Base-by-base conservation (phyloP, 2,329 filamentous ascomycete species). In the Berkeleyomyces rouxiae region DNA sequence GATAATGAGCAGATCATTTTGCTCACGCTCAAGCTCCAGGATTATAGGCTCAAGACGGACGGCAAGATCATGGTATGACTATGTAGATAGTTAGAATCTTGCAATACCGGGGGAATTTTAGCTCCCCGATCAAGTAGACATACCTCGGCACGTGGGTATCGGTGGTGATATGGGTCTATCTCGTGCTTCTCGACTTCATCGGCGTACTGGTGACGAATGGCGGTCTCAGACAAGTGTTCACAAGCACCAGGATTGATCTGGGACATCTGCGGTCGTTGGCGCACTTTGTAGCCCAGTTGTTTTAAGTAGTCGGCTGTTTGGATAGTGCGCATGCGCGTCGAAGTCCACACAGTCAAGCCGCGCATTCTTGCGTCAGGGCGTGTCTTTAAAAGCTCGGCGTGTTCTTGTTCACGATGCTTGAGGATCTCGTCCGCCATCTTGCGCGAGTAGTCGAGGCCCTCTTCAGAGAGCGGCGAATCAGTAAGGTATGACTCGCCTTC, bases 11-110 rank as follows among this genome's bases (percentile, higher is more conserved):
- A 99, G 80, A 71, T 99, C 93, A 67, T 95, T 95, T 69, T 96
- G 89, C 75, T 99, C 93, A 51, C 93, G 86, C 76, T 99, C 93
- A 11, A 99, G 82, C 72, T 99, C 93, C 39, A 99, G 82, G 70
- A 99, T 99, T 70, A 99, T 96, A 47, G 93, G 95, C 72, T 99
- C 93, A 57, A 99, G 83, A 31, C 93, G 88, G 65, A 99, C 93
- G n/a, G 93, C 93, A 51, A 99, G 84, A 70, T 99, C 93, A 72
- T 99, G 93, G 73, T 99, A 99, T 7, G 92, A 97, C 88, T 96
- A 68, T 59, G 62, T 23, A 55, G 42, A 68, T 44, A 65, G 64
- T 47, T 59, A 64, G 62, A 47, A 43, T 23, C 23, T 23, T 23
- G 23, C 39, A 13, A 11, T 10, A 6, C 6, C 9, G 11, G 59